Base-by-base conservation (phyloP, 768 basidiomycete genomes). In the Leccinum longicurvipes region DNA sequence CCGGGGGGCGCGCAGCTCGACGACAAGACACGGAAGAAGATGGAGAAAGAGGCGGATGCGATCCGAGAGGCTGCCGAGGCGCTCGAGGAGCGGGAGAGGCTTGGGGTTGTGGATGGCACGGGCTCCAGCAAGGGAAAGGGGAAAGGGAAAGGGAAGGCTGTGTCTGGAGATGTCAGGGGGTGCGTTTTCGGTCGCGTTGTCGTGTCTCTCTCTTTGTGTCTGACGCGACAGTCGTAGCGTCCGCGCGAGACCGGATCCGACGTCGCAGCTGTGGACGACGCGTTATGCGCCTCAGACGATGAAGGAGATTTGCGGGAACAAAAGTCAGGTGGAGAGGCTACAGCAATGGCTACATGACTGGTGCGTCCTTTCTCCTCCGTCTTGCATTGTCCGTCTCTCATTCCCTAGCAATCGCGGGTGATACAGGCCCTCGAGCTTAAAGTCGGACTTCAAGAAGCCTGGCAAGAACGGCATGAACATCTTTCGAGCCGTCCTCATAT, bases 221-320 rank as follows among this genome's bases (percentile, higher is more conserved):
- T 21, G 25, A 25, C 45, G 45, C 15, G 12, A 4, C 11, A 4
- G 17, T 34, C 7, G 48, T n/a, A 60, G 61, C 19, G 63, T 0
- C 61, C 70, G 72, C 23, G 56, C 67, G 45, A 76, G 76, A 28
- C 51, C 72, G 2, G 79, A 84, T 60, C 73, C 77, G 3, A 76
- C 75, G 1, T 78, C 80, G 3, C 93, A 96, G 68, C 77, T 98
- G 1, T 98, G 97, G 97, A 98, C 97, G 36, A 88, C 87, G 29
- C 85, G 93, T 10, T 99, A 99, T 68, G 96, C 97, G 0, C 97
- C 97, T 1, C 84, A 86, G 60, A 80, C 79, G 3, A 60, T 94
- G 54, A 94, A 91, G 63, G 93, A 99, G 54, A 82, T 99, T 17
- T 98, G 95, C 58, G 97, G 97, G 8, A 99, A 98, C 76, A 98